Evolutionary conservation across 2,329 filamentous ascomycete genomes (phyloP).

Genomic region (Didymella arachidicola): DNA sequence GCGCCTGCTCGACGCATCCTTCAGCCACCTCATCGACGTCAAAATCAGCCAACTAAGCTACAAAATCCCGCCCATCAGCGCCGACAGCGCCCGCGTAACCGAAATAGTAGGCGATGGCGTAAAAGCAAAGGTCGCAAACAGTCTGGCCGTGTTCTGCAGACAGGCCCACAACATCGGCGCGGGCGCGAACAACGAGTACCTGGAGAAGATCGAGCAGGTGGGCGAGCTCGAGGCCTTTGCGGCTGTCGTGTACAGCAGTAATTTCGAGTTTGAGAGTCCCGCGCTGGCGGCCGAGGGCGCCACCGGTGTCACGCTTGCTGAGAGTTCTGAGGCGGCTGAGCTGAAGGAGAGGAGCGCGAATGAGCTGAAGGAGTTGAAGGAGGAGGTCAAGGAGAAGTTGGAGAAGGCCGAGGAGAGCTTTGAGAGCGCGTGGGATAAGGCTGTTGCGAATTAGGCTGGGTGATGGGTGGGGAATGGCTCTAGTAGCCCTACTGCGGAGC

Average conservation of each 20-base stretch:
- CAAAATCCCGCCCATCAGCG: slow-evolving; percentile 63
- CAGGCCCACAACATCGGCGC: slow-evolving; percentile 90
- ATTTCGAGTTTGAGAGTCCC: slow-evolving; percentile 66
- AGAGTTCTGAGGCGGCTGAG: slow-evolving; percentile 51
- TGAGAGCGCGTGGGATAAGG: slow-evolving; percentile 75
- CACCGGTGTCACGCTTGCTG: not conserved
- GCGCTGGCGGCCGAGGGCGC: slow-evolving; percentile 37
- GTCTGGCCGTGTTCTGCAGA: slow-evolving; percentile 86
- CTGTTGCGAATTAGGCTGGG: slow-evolving; percentile 54
- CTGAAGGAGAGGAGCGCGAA: slow-evolving; percentile 62
- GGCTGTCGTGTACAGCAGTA: slow-evolving; percentile 86
- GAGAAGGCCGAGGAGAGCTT: slow-evolving; percentile 60
- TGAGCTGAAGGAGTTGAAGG: slow-evolving; percentile 63
- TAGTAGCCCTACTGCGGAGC: too few species aligned
- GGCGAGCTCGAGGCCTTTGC: slow-evolving; percentile 82
- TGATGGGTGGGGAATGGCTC: not conserved
- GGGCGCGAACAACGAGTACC: slow-evolving; percentile 59
- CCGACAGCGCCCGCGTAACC: slow-evolving; percentile 55
- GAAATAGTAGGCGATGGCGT: slow-evolving; percentile 61
- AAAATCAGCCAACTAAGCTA: slow-evolving; percentile 83
- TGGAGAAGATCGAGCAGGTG: slow-evolving; percentile 76
- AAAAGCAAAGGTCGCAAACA: slow-evolving; percentile 81
- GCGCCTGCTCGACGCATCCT: slow-evolving; percentile 84
- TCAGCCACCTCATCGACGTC: slow-evolving; percentile 81
- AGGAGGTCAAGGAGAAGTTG: slow-evolving; percentile 25